Conservation (phyloP, 495 filamentous ascomycete genomes). For the Penicillium canariense region DNA sequence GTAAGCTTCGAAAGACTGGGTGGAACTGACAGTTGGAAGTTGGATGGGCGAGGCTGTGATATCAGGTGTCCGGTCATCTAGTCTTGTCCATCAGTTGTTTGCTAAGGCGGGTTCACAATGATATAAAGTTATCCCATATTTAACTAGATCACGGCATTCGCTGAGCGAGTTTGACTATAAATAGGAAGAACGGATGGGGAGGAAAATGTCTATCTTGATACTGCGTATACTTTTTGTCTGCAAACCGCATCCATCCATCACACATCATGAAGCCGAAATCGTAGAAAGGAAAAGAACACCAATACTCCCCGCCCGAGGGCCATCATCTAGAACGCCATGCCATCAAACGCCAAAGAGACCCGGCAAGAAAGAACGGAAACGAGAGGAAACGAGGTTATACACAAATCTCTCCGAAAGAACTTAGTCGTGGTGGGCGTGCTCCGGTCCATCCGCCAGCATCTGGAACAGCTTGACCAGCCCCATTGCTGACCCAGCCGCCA, state of each 20-base stretch:
- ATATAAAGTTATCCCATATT: too few relatives aligned
- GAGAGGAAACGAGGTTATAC: neutral
- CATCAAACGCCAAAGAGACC: conserved; percentile 14
- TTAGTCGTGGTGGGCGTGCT: conserved; percentile 18
- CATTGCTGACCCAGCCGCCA: conserved; percentile 65
- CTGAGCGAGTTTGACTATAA: too few relatives aligned
- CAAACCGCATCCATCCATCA: neutral
- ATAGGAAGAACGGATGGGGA: neutral
- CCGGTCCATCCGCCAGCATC: conserved; percentile 28
- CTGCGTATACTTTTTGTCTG: neutral
- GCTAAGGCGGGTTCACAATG: too few relatives aligned
- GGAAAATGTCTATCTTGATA: neutral
- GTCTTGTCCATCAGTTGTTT: too few relatives aligned
- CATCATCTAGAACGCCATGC: neutral
- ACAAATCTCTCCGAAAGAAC: neutral
- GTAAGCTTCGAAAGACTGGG: neutral
- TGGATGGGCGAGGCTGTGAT: too few relatives aligned
- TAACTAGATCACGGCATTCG: too few relatives aligned
- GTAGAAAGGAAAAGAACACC: neutral
- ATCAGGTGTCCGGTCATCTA: too few relatives aligned
- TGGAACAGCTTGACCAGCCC: conserved; percentile 60
- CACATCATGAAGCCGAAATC: neutral
- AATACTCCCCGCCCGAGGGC: neutral
- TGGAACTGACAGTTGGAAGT: neutral
- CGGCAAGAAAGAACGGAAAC: neutral